Evolutionary conservation across 1,284 basidiomycete genomes (phyloP).

Genomic region (Naganishia sp.): DNA sequence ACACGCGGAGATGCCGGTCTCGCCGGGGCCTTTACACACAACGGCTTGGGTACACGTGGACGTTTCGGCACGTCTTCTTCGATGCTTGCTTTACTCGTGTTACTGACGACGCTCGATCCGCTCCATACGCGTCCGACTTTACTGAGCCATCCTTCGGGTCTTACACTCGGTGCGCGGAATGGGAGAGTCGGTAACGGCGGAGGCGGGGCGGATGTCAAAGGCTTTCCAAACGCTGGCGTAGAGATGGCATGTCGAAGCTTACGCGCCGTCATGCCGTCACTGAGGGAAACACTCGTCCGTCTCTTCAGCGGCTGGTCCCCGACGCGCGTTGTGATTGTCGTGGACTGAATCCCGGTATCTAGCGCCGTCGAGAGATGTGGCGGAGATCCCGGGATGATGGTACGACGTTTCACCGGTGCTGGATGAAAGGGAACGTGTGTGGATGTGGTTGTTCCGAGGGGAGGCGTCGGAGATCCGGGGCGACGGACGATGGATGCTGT

Average conservation of each 20-base stretch:
- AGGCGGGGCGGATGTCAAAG: not conserved
- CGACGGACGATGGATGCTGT: conserved; percentile 14
- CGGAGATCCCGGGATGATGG: conserved; percentile 20
- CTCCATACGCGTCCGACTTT: conserved; percentile 32
- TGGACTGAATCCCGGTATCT: conserved; percentile 5
- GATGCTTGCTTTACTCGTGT: conserved; percentile 26
- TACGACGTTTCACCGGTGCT: not conserved
- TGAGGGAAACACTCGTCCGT: not conserved
- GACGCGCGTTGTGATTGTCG: conserved; percentile 15
- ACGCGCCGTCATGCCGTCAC: conserved; percentile 23
- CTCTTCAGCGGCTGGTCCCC: not conserved
- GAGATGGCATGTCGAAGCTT: conserved; percentile 30
- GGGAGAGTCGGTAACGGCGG: conserved; percentile 6
- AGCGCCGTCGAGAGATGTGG: conserved; percentile 11
- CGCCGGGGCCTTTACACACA: conserved; percentile 13
- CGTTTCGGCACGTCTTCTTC: conserved; percentile 10
- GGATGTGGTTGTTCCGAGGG: not conserved
- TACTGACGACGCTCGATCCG: conserved; percentile 29
- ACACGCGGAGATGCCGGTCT: conserved; percentile 43
- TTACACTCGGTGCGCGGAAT: conserved; percentile 6
- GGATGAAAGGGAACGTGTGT: not conserved
- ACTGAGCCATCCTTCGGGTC: conserved; percentile 27
- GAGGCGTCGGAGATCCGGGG: conserved; percentile 2
- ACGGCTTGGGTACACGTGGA: not conserved
- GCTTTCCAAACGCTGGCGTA: conserved; percentile 21